Evolutionary conservation across 345 rosid species (phyloP).

Genomic region (Rubroshorea leprosula): DNA sequence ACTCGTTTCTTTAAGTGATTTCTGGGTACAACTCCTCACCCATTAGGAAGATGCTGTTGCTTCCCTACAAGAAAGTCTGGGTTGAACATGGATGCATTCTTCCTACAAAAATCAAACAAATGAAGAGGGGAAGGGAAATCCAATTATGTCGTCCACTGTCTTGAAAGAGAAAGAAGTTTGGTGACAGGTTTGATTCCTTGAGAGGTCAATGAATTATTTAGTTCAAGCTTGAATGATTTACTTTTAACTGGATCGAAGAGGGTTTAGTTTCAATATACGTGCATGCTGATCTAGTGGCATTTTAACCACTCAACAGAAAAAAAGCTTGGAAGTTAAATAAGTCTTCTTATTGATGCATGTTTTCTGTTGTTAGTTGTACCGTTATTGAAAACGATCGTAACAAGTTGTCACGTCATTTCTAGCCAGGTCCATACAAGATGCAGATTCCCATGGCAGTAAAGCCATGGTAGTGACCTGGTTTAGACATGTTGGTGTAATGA

Average conservation of each 20-base stretch:
- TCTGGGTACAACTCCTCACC: too few species aligned
- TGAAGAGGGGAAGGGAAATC: constrained; percentile 42
- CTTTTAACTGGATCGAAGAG: too few species aligned
- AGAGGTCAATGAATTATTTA: too few species aligned
- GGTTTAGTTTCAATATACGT: too few species aligned
- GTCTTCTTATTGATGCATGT: constrained; percentile 34
- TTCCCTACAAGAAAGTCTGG: constrained; percentile 29
- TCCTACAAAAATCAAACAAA: constrained; percentile 22
- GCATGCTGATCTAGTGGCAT: too few species aligned
- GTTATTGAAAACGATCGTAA: background rate
- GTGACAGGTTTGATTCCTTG: too few species aligned
- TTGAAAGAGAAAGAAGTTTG: too few species aligned
- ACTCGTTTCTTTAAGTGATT: too few species aligned
- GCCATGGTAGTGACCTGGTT: too few species aligned
- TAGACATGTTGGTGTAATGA: too few species aligned
- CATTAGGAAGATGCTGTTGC: constrained; percentile 45
- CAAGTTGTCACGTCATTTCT: background rate
- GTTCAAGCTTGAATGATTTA: too few species aligned
- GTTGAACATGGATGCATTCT: constrained; percentile 24
- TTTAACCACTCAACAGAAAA: too few species aligned
- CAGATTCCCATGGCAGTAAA: constrained; percentile 13
- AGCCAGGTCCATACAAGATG: constrained; percentile 1
- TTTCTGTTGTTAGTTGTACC: constrained; percentile 26
- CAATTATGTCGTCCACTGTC: constrained; percentile 20
- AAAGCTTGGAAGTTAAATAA: constrained; percentile 24